These are phyloP conservation scores for Mortierella polycephala DNA, from an alignment of 371 early-diverging fungal genomes.

Conservation along the genomic window DNA sequence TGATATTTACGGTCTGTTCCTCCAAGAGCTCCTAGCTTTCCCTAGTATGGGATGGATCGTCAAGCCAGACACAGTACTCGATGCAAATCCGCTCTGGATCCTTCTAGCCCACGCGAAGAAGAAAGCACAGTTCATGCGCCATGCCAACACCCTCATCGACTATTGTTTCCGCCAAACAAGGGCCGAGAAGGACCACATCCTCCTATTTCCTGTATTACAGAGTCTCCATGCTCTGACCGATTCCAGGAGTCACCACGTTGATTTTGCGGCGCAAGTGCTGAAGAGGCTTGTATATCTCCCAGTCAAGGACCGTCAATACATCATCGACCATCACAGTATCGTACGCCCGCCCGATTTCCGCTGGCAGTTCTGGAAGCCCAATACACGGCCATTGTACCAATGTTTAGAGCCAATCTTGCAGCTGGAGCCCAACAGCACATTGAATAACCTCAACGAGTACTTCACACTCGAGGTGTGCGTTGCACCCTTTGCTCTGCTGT, in stretches of 20 bases:
- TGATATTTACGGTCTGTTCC: no score
- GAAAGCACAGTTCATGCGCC: background rate
- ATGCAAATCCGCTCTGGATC: no score
- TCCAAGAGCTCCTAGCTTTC: no score
- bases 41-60: no score
- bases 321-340: conserved; percentile 1
- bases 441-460: background rate
- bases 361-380: conserved; percentile 4
- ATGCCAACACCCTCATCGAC: background rate
- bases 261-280: background rate
- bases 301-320: conserved; percentile 7
- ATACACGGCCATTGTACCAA: background rate
- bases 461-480: background rate
- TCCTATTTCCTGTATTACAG: conserved; percentile 10
- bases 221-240: background rate
- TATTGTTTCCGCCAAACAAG: background rate
- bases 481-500: conserved; percentile 5
- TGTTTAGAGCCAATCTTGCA: conserved; percentile 15
- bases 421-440: background rate
- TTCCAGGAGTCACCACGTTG: conserved; percentile 1
- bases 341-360: conserved; percentile 1
- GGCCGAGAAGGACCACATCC: background rate
- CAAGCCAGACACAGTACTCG: no score
- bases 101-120: no score
- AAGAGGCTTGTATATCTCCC: conserved; percentile 19